Evolutionary conservation across 73 alveolate genomes (phyloP).

Genomic region (Paramecium pentaurelia): DNA sequence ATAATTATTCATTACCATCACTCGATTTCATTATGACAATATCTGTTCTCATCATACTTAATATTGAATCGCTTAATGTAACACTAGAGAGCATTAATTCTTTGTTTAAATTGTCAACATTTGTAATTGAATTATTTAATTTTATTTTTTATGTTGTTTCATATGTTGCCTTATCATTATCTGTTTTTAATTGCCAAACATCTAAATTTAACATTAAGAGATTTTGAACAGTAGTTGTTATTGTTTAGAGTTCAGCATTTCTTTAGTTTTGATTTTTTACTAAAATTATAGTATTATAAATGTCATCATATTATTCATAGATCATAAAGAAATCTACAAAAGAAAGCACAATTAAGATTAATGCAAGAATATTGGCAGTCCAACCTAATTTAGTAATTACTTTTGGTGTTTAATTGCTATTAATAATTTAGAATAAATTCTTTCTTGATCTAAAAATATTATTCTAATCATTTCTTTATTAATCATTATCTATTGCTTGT

Average conservation of each 20-base stretch:
- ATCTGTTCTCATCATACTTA: background rate
- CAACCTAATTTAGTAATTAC: background rate
- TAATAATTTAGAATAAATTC: background rate
- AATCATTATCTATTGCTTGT: background rate
- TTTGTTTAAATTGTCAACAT: background rate
- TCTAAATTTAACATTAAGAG: background rate
- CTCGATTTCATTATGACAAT: background rate
- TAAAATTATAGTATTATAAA: background rate
- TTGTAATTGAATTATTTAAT: background rate
- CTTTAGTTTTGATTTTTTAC: background rate
- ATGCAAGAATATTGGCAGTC: background rate
- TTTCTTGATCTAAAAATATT: background rate
- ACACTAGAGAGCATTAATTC: background rate
- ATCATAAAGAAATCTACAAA: background rate
- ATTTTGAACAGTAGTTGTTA: background rate
- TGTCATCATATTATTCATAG: background rate
- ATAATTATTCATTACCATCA: background rate
- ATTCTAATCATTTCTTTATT: background rate
- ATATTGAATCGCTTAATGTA: background rate
- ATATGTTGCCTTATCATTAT: background rate
- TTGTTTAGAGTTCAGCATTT: background rate
- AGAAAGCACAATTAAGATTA: background rate
- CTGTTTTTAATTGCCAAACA: background rate
- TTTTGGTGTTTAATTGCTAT: background rate
- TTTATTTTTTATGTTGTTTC: background rate